A percentile compares a stretch with the other conserved stretches of the same genome.
phyloP scores from a whole-genome alignment of 1,284 basidiomycete species.

The Leccinum subrobustum region DNA sequence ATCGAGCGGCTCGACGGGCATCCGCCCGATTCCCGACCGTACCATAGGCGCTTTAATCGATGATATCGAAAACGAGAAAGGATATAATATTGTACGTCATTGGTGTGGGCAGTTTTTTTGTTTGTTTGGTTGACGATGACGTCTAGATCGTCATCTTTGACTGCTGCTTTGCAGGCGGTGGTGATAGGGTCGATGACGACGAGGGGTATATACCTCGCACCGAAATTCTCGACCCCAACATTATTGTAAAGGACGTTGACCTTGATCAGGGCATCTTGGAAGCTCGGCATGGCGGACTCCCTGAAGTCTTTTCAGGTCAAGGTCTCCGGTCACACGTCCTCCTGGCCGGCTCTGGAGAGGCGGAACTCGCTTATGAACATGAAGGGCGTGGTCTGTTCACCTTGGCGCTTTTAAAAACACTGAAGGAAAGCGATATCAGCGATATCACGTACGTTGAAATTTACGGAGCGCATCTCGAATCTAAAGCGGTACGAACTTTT shows the following conservation, averaged over 20 bases:
- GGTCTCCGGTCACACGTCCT: constrained; percentile 7
- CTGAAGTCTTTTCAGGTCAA: constrained; percentile 42
- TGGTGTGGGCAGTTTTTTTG: fast-evolving
- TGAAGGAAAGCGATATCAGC: too few species aligned
- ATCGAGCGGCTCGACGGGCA: not conserved
- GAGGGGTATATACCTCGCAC: constrained; percentile 40
- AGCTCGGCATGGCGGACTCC: constrained; percentile 23
- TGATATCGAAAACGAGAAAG: constrained; percentile 49
- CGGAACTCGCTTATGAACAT: too few species aligned
- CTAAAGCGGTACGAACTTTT: too few species aligned
- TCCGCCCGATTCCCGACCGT: constrained; percentile 49
- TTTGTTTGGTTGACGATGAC: not conserved
- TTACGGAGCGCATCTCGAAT: too few species aligned
- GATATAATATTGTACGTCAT: constrained; percentile 49
- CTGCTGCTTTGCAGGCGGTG: constrained; percentile 50
- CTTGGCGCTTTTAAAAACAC: too few species aligned
- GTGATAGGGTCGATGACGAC: constrained; percentile 33
- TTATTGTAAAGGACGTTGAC: constrained; percentile 26
- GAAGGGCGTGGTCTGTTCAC: too few species aligned
- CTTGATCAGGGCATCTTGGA: constrained; percentile 50
- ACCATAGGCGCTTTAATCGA: constrained; percentile 53
- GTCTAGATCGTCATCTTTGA: constrained; percentile 52
- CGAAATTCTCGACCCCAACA: constrained; percentile 42
- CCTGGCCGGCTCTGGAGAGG: constrained; percentile 37
- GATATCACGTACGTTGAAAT: too few species aligned